A percentile compares a stretch with the other conserved stretches of the same genome.
These are phyloP conservation scores for Boletus sp. DNA, from an alignment of 768 basidiomycete genomes.

Conservation along the genomic window DNA sequence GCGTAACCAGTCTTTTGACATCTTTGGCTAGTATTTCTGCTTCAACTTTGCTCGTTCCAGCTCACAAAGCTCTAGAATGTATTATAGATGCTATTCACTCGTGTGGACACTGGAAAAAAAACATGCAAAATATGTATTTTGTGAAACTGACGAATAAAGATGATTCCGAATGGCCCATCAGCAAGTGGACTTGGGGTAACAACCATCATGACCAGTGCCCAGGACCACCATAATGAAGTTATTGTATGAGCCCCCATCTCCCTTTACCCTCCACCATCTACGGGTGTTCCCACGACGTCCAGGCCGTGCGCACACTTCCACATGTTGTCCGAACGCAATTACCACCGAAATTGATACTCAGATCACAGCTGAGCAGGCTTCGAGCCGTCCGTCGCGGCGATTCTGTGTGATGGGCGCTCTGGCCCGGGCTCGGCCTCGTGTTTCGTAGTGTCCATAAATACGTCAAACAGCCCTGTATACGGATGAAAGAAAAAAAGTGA, in stretches of 20 bases:
- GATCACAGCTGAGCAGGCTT: background rate
- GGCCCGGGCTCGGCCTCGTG: background rate
- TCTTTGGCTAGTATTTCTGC: too few relatives aligned
- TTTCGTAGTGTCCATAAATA: background rate
- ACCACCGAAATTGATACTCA: background rate
- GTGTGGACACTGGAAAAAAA: too few relatives aligned
- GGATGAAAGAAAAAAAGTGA: background rate
- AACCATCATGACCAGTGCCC: too few relatives aligned
- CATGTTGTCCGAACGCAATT: background rate
- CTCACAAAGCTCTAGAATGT: background rate
- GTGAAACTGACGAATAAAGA: too few relatives aligned
- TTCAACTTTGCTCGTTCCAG: background rate
- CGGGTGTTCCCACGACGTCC: background rate
- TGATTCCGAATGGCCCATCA: too few relatives aligned
- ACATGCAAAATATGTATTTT: too few relatives aligned
- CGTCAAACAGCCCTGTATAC: background rate
- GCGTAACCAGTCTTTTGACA: too few relatives aligned
- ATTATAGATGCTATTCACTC: too few relatives aligned
- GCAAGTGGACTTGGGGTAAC: too few relatives aligned
- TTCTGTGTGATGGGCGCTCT: background rate
- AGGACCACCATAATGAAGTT: too few relatives aligned
- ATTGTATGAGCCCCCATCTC: too few relatives aligned
- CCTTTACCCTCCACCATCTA: background rate
- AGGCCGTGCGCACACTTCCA: background rate
- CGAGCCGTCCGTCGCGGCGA: background rate